Evolutionary conservation across 441 rosid species (phyloP), one percentile per base, ranked within the genome.

Genomic region (Theobroma grandiflorum): DNA sequence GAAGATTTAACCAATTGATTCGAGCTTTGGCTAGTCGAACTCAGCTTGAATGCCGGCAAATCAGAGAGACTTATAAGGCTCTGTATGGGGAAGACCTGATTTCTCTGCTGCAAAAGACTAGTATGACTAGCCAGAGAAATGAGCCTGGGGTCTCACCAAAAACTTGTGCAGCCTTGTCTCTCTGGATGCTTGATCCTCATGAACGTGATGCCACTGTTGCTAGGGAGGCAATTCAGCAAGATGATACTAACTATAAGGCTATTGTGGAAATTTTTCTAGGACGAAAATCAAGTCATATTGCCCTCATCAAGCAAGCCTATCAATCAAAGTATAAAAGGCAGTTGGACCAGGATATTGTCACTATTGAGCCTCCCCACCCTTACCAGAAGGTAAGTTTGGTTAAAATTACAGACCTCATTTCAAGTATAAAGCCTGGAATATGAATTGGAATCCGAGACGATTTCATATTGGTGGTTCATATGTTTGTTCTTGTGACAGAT

Each of bases 301-400:
- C 64, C 70, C 87, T 90, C 57, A 85, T 90, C 57, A 91, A 86
- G 67, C 90, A 85, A 74, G 91, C 87, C 22, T 92, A 90, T 73
- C 82, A 82, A 33, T 70, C 85, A 58, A 89, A 78, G 72, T 90
- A 85, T 69, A 84, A 81, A 52, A 84, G 87, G 76, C 88, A 79
- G 38, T 57, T 92, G 69, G 93, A 88, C 78, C 94, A 87, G 66
- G 94, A 92, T 75, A 89, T 92, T 53, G 50, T 79, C 78, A 80
- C 76, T 53, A 85, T 86, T n/a, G 94, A 92, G 80, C 91, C 94
- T 31, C 88, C 92, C 31, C 89, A 90, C 68, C 87, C 92, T 42
- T 86, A 76, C 85, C 94, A 90, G 68, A 90, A 89, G 88, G 96
- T 88, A 80, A 80, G 33, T 22, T 63, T 47, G 10, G 9, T 69